Conservation (phyloP, 768 basidiomycete species). For the Tricholoma terreum region DNA sequence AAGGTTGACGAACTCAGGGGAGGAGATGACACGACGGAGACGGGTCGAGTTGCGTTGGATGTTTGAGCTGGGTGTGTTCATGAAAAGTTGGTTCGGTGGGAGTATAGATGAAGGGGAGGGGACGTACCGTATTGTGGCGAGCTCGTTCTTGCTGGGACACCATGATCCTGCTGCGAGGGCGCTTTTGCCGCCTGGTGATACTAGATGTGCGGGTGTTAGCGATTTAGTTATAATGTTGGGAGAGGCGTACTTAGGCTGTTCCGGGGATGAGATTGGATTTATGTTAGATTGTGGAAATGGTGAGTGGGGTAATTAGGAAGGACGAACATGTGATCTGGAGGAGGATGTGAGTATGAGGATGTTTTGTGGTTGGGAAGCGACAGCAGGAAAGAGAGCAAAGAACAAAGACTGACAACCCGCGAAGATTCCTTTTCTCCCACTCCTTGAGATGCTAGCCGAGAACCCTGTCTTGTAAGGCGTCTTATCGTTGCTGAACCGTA, state of each 20-base stretch:
- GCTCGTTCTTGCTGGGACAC: constrained; percentile 76
- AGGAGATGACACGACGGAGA: constrained; percentile 65
- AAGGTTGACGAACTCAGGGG: constrained; percentile 65
- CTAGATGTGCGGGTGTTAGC: constrained; percentile 27
- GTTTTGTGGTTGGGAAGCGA: too few species aligned
- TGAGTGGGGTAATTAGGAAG: neutral
- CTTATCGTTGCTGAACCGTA: constrained; percentile 91
- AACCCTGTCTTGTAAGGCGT: constrained; percentile 91
- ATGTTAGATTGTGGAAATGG: neutral
- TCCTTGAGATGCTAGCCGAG: constrained; percentile 82
- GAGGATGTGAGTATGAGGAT: neutral
- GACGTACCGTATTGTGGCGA: constrained; percentile 66
- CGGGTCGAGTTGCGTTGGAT: constrained; percentile 58
- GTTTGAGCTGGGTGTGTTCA: constrained; percentile 44
- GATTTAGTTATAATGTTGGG: neutral
- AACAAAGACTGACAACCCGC: constrained; percentile 64
- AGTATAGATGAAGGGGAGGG: constrained; percentile 1
- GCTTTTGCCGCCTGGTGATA: constrained; percentile 64
- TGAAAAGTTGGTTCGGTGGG: neutral
- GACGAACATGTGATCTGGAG: constrained; percentile 58
- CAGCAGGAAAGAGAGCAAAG: neutral
- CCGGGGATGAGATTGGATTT: neutral
- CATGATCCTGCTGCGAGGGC: constrained; percentile 78
- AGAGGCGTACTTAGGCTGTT: constrained; percentile 9
- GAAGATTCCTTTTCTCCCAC: constrained; percentile 87